A percentile compares a stretch with the other conserved stretches of the same genome.
These are phyloP conservation scores for Trametes cubensis DNA, from an alignment of 768 basidiomycete genomes.

Conservation along the genomic window DNA sequence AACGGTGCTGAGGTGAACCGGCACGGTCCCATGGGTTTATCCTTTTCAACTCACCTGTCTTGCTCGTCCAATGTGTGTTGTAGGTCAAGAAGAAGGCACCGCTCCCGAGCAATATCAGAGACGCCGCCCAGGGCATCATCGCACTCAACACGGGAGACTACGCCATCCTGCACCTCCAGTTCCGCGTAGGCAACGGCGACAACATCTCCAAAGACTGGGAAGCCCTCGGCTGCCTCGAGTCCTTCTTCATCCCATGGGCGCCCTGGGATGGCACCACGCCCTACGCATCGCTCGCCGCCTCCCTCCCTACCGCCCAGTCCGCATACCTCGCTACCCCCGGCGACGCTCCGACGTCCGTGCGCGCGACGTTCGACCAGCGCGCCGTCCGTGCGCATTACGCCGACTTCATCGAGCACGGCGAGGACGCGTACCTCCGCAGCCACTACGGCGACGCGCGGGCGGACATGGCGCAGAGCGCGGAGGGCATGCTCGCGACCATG, in stretches of 20 bases:
- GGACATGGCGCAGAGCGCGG: neutral
- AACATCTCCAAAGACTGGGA: slow-evolving; percentile 9
- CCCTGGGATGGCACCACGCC: slow-evolving; percentile 7
- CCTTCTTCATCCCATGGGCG: slow-evolving; percentile 1
- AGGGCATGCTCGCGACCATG: slow-evolving; percentile 5
- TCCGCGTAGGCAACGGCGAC: slow-evolving; percentile 16
- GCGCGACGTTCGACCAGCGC: slow-evolving; percentile 1
- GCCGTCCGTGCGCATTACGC: slow-evolving; percentile 6
- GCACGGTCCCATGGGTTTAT: neutral
- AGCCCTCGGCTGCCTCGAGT: slow-evolving; percentile 5
- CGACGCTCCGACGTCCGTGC: no score
- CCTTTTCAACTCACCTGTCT: no score
- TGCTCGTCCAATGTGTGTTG: no score
- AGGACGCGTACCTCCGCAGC: slow-evolving; percentile 6
- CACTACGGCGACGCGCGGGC: slow-evolving; percentile 12
- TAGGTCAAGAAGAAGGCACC: slow-evolving; percentile 1
- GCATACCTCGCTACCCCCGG: neutral
- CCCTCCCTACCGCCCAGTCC: slow-evolving; percentile 4
- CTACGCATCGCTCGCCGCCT: neutral
- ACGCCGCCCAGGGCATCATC: slow-evolving; percentile 1
- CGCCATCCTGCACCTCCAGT: slow-evolving; percentile 11
- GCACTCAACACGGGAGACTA: slow-evolving; percentile 9
- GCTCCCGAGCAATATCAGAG: neutral
- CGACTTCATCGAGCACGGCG: slow-evolving; percentile 12
- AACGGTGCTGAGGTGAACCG: slow-evolving; percentile 3